Base-by-base conservation (phyloP, 2,329 filamentous ascomycete species). In the Rhinocladiella mackenziei region DNA sequence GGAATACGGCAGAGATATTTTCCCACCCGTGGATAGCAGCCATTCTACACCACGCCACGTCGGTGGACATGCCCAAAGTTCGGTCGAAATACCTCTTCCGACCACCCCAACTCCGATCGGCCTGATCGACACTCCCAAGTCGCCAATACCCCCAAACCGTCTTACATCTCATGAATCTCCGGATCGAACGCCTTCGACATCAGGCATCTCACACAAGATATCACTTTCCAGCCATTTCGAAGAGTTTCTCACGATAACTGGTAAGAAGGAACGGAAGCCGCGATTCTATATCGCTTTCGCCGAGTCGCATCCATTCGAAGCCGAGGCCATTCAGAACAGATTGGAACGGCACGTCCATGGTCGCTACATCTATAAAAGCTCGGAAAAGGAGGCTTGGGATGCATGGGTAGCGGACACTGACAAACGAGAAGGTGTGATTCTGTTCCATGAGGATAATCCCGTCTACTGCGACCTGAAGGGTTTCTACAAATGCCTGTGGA, bases 231-330 rank as follows among this genome's bases (percentile, higher is more conserved):
- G 4, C 11, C 6, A 33, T 32, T 29, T 47, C 15, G 36, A 44
- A 6, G 17, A 36, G 10, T 18, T 50, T 7, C 10, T 22, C 15
- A 20, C 15, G 18, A 11, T 3, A 25, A 42, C 11, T 29, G 15
- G 25, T 33, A 30, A 13, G 36, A 23, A 18, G 36, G 20, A 22
- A 42, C 33, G 22, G 32, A 36, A 30, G 30, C 39, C 20, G 5
- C 38, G 33, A 23, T 33, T 54, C 11, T 50, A 44, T 26, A 50
- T 54, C 22, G 31, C 49, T 15, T 54, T 54, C 42, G 44, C 35
- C 5, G 14, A 32, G 15, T 35, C 45, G 18, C 31, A 43, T 25
- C 49, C 43, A 18, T 15, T 20, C n/a, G 49, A 54, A 13, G 52
- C 52, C 9, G 15, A 31, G 6, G 33, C 43, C 17, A 29, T 53